Evolutionary conservation across 129 eudicot species (phyloP), one percentile per base, ranked within the genome.

Genomic region (Scalesia atractyloides): DNA sequence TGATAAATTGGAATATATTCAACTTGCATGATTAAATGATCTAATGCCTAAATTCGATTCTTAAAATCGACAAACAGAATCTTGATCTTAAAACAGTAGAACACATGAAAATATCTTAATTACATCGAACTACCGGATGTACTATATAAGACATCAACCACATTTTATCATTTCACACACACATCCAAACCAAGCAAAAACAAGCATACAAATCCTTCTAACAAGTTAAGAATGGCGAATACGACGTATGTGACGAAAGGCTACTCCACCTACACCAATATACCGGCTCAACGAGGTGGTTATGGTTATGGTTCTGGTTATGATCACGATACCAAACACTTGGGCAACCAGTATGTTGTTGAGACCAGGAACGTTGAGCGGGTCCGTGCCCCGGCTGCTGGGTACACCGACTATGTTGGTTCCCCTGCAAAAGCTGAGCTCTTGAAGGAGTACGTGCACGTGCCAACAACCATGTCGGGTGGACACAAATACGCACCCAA

Each of bases 361-460:
- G 70, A 76, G 61, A 34, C 63, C 75, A 68, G 30, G 44, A 15
- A 65, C 30, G 18, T 24, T 70, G 76, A 50, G 26, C 52, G 52
- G 37, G 61, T 30, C 13, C 69, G 26, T 56, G 61, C 61, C 33
- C 81, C 75, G 4, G 33, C 53, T 49, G 36, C 64, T 36, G 49
- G 75, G 56, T 76, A 13, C 69, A 67, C 53, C 2, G 70, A 36
- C 53, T 77, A 50, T 1, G 39, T 13, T 39, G 76, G 82, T 39
- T 70, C 82, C 17, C 76, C 72, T 22, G 51, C 82, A 16, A 77
- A 62, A 70, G 48, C 30, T 19, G 81, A 77, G 71, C 81, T 77
- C 22, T 44, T 77, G 65, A 77, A 69, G 11, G 76, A 77, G 43
- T 77, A 77, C 2, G 81, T 70, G 36, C 76, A 70, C 30, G 41